Evolutionary conservation across 2,329 filamentous ascomycete genomes (phyloP), one percentile per base, ranked within the genome.

Genomic region (Colletotrichum godetiae): DNA sequence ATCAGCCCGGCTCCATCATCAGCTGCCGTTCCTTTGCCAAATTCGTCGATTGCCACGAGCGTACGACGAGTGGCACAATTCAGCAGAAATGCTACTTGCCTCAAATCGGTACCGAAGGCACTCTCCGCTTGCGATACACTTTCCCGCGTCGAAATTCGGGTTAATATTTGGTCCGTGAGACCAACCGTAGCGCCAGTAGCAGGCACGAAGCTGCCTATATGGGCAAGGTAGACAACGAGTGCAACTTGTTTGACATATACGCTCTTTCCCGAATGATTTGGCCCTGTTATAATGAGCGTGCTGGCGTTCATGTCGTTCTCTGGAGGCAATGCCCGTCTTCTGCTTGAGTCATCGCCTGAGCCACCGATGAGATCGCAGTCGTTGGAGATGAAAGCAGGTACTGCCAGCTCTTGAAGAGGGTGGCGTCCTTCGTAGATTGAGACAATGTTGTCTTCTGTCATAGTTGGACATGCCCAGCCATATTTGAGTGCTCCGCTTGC

Each of bases 241-340:
- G 95, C 97, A 37, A 94, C 90, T 81, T 99, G 96, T 81, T 97
- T 99, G 79, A 98, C 88, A 81, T 98, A 98, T 0, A 98, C 91
- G 77, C 95, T 98, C 82, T 99, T 99, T 0, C 97, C 97, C 0
- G 97, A 98, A 80, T 97, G 97, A 77, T 99, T 99, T 5, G 97
- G 95, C 0, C 97, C 97, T 0, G 97, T 98, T 78, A 99, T 82
- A 6, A 98, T 85, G 13, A 98, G 81, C 83, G 95, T 92, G 75
- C 89, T 94, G 13, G 49, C 49, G 13, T 69, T 67, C 24, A 74
- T 76, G 13, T 52, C 42, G 10, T n/a, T 8, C 19, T 15, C 29
- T 19, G 5, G 19, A 5, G 37, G 3, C 78, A 74, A 13, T 75
- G 46, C 58, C 74, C 58, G 11, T 77, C 71, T n/a, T 75, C 52